Conservation (phyloP, 2,329 filamentous ascomycete genomes). For the Aspergillus sp. region DNA sequence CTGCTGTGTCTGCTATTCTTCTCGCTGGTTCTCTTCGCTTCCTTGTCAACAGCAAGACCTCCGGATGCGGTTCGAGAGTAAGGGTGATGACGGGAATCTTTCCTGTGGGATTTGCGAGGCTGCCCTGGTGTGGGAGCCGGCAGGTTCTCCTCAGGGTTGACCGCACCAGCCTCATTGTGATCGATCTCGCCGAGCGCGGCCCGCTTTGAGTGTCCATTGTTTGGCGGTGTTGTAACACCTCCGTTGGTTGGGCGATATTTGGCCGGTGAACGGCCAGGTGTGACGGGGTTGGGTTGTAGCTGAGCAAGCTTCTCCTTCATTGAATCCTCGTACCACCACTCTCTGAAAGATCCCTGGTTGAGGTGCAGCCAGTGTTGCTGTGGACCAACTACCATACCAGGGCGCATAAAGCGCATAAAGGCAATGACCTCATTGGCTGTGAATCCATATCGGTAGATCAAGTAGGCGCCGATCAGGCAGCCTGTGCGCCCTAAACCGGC, state of each 20-base stretch:
- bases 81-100: conserved; percentile 71
- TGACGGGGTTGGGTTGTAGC: conserved; percentile 60
- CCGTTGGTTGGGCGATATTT: conserved; percentile 64
- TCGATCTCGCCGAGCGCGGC: conserved; percentile 93
- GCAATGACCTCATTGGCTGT: conserved; percentile 96
- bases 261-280: conserved; percentile 53
- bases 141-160: conserved; percentile 72
- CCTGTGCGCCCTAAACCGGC: conserved; percentile 93
- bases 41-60: conserved; percentile 39
- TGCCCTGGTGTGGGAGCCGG: conserved; percentile 95
- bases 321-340: conserved; percentile 85
- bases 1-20: conserved; percentile 62
- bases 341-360: conserved; percentile 94
- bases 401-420: conserved; percentile 98
- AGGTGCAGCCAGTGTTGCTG: conserved; percentile 99
- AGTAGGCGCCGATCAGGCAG: conserved; percentile 93
- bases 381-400: conserved; percentile 97
- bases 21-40: conserved; percentile 26
- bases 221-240: conserved; percentile 80
- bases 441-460: conserved; percentile 96
- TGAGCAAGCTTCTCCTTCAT: conserved; percentile 80
- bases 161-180: conserved; percentile 62
- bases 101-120: conserved; percentile 81
- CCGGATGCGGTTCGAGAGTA: conserved; percentile 61
- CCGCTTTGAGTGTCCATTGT: conserved; percentile 71